phyloP scores from a whole-genome alignment of 768 basidiomycete species.

The Boletus eberwhitei region DNA sequence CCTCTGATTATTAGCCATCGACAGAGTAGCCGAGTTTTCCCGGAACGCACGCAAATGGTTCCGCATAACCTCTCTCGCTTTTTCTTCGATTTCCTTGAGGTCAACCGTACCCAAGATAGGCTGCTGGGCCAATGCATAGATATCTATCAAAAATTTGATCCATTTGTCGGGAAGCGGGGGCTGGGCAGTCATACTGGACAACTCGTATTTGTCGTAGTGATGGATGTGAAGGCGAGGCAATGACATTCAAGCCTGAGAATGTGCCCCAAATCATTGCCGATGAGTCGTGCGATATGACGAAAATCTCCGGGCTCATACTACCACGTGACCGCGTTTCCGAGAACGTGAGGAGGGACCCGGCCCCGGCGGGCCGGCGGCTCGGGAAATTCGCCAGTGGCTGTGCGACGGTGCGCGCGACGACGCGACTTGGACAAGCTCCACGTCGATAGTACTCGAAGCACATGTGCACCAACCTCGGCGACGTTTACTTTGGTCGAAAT shows the following conservation, averaged over 20 bases:
- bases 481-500: no score
- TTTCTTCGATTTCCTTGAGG: conserved; percentile 61
- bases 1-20: neutral
- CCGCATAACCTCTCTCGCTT: conserved; percentile 60
- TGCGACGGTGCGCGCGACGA: no score
- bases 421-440: no score
- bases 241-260: neutral
- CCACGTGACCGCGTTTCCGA: no score
- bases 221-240: neutral
- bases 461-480: no score
- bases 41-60: conserved; percentile 46
- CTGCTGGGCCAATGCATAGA: conserved; percentile 18
- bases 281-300: neutral
- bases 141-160: conserved; percentile 21
- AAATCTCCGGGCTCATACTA: no score
- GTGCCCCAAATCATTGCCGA: neutral
- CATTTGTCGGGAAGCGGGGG: conserved; percentile 24
- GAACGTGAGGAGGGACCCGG: no score
- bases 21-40: neutral
- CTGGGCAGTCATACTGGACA: conserved; percentile 15
- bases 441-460: no score
- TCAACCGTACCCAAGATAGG: conserved; percentile 54
- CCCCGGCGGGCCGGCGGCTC: no score
- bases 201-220: neutral
- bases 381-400: no score